Conservation (phyloP, 2,329 filamentous ascomycete genomes). For the Ceratocystis harringtonii region DNA sequence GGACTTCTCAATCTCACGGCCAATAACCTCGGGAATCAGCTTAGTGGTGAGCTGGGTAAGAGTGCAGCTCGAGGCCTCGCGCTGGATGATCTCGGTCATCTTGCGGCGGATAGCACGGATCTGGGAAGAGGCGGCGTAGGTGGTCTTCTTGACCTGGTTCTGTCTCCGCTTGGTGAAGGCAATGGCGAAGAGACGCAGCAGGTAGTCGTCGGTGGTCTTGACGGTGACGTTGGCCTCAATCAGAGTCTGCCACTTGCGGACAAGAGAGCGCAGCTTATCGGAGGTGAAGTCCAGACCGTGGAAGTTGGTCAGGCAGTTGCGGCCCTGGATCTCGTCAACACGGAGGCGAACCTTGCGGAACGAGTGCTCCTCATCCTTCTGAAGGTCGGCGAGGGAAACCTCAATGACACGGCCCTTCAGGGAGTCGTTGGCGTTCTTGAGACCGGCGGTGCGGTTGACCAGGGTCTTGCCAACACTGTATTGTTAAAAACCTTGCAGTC, state of each 20-base stretch:
- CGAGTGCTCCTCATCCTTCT: conserved; percentile 99
- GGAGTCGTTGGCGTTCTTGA: conserved; percentile 99
- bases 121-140: conserved; percentile 92
- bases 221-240: conserved; percentile 99
- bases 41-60: conserved; percentile 94
- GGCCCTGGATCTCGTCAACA: conserved; percentile 97
- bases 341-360: conserved; percentile 99
- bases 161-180: conserved; percentile 98
- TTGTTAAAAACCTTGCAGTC: conserved; percentile 16
- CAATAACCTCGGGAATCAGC: conserved; percentile 98
- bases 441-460: conserved; percentile 97
- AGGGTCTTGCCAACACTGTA: conserved; percentile 96
- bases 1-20: conserved; percentile 98
- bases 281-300: conserved; percentile 99
- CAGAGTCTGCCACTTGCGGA: conserved; percentile 98
- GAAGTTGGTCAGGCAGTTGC: conserved; percentile 99
- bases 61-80: conserved; percentile 87
- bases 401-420: conserved; percentile 98
- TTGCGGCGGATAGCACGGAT: conserved; percentile 97
- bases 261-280: conserved; percentile 97
- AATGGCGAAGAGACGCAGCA: conserved; percentile 96
- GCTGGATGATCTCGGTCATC: conserved; percentile 98
- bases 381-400: conserved; percentile 94
- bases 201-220: conserved; percentile 99
- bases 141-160: conserved; percentile 99